Percentiles rank a stretch among this genome's conserved stretches.
These are phyloP conservation scores for Talaromyces rugulosus DNA, from an alignment of 2,329 filamentous ascomycete genomes.

Conservation along the genomic window DNA sequence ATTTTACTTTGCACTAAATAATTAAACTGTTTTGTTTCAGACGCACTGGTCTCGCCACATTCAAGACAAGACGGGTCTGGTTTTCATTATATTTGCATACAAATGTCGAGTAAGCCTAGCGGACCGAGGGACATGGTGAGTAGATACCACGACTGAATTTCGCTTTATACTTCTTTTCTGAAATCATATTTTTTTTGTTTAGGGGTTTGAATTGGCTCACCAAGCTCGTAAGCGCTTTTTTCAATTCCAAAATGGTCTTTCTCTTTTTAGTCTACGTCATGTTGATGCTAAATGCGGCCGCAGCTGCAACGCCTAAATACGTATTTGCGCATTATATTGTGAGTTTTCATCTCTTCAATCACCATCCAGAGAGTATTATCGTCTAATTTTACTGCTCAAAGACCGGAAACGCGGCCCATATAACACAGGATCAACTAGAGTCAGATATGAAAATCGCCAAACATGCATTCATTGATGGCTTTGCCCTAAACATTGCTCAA, in stretches of 20 bases:
- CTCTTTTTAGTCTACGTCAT: slow-evolving; percentile 10
- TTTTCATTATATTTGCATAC: background rate
- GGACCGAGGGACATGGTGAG: slow-evolving; percentile 4
- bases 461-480: slow-evolving; percentile 36
- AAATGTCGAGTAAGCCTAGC: background rate
- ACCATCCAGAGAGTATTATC: background rate
- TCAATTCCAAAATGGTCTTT: slow-evolving; percentile 2
- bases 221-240: background rate
- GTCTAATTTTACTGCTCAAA: slow-evolving; percentile 10
- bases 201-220: background rate
- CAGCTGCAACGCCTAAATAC: slow-evolving; percentile 9
- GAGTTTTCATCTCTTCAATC: background rate
- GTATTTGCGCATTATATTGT: slow-evolving; percentile 28
- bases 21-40: background rate
- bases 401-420: slow-evolving; percentile 23
- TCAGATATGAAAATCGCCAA: slow-evolving; percentile 33
- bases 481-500: slow-evolving; percentile 37
- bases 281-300: slow-evolving; percentile 3
- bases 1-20: background rate
- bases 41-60: background rate
- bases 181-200: background rate
- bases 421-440: slow-evolving; percentile 11
- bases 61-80: background rate
- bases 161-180: too few relatives aligned
- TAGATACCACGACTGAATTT: background rate